A percentile compares a stretch with the other conserved stretches of the same genome.
These are phyloP conservation scores for Clathrospora elynae DNA, from an alignment of 2,329 filamentous ascomycete genomes.

Conservation along the genomic window DNA sequence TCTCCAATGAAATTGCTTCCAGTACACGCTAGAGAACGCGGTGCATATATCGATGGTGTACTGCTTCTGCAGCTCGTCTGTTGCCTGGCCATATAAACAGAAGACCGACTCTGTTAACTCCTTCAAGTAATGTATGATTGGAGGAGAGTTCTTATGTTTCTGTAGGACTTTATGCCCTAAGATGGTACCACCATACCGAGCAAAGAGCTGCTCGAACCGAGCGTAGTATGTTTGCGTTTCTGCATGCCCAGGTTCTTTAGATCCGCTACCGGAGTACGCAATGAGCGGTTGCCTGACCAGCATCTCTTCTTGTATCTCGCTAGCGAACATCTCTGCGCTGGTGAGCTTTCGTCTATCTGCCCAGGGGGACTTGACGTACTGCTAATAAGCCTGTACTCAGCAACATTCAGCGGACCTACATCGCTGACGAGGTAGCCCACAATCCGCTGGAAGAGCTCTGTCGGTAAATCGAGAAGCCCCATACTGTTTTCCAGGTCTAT, in stretches of 20 bases:
- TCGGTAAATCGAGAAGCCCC: constrained; percentile 1
- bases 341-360: neutral
- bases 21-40: constrained; percentile 3
- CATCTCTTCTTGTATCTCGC: constrained; percentile 7
- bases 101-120: neutral
- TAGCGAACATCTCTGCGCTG: constrained; percentile 3
- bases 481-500: too few species aligned
- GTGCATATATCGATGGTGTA: constrained; percentile 6
- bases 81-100: neutral
- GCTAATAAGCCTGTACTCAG: constrained; percentile 5
- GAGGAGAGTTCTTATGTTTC: neutral
- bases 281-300: constrained; percentile 2
- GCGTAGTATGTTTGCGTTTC: neutral
- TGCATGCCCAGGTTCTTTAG: neutral
- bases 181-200: constrained; percentile 4
- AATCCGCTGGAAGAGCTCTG: neutral
- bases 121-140: neutral
- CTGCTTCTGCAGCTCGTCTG: neutral
- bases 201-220: constrained; percentile 7
- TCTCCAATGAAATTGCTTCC: constrained; percentile 1
- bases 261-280: neutral
- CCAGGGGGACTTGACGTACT: neutral
- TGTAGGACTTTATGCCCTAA: constrained; percentile 1
- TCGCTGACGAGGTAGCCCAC: constrained; percentile 1
- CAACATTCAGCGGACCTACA: neutral